Evolutionary conservation across 768 basidiomycete genomes (phyloP).

Genomic region (Terana coerulea): DNA sequence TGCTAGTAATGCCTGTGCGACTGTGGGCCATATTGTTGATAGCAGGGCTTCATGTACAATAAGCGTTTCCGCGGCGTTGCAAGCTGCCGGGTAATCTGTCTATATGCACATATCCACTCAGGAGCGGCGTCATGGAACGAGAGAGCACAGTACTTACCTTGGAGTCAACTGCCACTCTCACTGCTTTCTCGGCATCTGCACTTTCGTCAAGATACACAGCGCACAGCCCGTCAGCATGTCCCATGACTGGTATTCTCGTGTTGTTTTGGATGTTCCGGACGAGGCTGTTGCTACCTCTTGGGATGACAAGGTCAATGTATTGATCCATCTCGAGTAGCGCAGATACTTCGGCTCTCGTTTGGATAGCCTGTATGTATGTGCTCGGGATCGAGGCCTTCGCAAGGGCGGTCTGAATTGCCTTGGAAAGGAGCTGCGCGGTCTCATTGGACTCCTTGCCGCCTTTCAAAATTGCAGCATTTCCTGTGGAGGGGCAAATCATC

Average conservation of each 20-base stretch:
- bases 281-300: conserved; percentile 88
- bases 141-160: conserved; percentile 55
- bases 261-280: conserved; percentile 85
- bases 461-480: conserved; percentile 95
- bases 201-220: conserved; percentile 83
- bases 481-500: conserved; percentile 37
- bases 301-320: conserved; percentile 96
- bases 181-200: conserved; percentile 76
- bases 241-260: conserved; percentile 97
- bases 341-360: conserved; percentile 88
- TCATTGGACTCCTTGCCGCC: conserved; percentile 93
- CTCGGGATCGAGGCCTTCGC: conserved; percentile 66
- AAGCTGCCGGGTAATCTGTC: conserved; percentile 94
- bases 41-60: conserved; percentile 77
- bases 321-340: conserved; percentile 81
- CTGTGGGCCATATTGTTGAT: conserved; percentile 71
- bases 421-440: conserved; percentile 73
- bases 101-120: conserved; percentile 26
- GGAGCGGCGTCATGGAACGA: not conserved
- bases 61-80: conserved; percentile 89
- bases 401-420: conserved; percentile 77
- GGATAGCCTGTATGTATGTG: conserved; percentile 87
- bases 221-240: conserved; percentile 96
- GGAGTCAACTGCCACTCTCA: conserved; percentile 80
- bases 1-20: conserved; percentile 68